phyloP scores from a whole-genome alignment of 495 filamentous ascomycete species.

The Letharia columbiana region DNA sequence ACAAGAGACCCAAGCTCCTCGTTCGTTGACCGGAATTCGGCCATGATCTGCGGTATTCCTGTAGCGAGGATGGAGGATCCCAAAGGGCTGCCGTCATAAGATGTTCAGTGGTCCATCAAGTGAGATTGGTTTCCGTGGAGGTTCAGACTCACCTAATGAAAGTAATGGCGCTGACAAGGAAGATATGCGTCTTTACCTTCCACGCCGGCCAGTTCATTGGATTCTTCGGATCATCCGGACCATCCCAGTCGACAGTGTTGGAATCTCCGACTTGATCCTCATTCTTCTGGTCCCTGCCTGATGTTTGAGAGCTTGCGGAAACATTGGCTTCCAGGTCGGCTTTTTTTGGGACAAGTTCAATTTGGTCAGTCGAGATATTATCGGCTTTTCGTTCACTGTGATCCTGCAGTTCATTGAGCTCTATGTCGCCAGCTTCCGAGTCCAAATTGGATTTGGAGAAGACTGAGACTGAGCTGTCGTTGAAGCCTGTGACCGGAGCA shows the following conservation, averaged over 20 bases:
- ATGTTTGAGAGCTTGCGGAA: neutral
- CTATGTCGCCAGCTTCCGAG: neutral
- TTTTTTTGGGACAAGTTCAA: neutral
- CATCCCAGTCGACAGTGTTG: constrained; percentile 42
- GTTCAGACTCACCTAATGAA: constrained; percentile 42
- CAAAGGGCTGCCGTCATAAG: constrained; percentile 26
- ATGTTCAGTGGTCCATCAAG: neutral
- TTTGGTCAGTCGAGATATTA: neutral
- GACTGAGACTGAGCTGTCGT: neutral
- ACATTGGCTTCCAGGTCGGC: constrained; percentile 18
- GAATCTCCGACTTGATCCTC: constrained; percentile 24
- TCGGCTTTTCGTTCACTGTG: neutral
- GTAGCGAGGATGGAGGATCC: constrained; percentile 11
- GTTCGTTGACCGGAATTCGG: constrained; percentile 7
- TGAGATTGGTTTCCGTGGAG: neutral
- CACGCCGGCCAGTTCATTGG: constrained; percentile 52
- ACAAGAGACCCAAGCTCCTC: constrained; percentile 1
- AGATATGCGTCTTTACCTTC: constrained; percentile 40
- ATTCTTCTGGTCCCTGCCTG: neutral
- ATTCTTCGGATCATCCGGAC: constrained; percentile 48
- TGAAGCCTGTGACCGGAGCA: neutral
- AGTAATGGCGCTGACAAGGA: constrained; percentile 43
- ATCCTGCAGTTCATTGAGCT: neutral
- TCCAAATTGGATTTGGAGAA: neutral
- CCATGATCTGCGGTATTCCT: constrained; percentile 8